A percentile compares a stretch with the other conserved stretches of the same genome.
phyloP scores from a whole-genome alignment of 257 asterid genomes.

The Galeopsis tetrahit region DNA sequence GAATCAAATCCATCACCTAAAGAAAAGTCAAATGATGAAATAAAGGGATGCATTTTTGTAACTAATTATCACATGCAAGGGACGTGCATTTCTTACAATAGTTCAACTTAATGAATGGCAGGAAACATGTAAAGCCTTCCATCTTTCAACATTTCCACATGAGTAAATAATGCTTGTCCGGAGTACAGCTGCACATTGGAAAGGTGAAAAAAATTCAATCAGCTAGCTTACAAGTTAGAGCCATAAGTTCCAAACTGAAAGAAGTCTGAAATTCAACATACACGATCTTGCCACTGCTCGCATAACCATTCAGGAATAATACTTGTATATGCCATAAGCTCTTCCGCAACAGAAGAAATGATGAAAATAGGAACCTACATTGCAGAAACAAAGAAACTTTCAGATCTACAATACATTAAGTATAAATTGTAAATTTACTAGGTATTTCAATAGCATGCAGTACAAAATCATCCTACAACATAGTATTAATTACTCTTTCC shows the following conservation, averaged over 20 bases:
- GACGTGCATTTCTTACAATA: slow-evolving; percentile 59
- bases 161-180: slow-evolving; percentile 69
- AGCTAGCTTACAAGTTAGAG: slow-evolving; percentile 24
- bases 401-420: not conserved
- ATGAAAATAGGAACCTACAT: slow-evolving; percentile 80
- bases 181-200: slow-evolving; percentile 63
- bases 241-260: slow-evolving; percentile 23
- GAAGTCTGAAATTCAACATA: slow-evolving; percentile 41
- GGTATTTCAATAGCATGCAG: slow-evolving; percentile 1
- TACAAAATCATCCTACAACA: slow-evolving; percentile 13
- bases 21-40: slow-evolving; percentile 8
- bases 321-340: slow-evolving; percentile 70
- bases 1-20: slow-evolving; percentile 9
- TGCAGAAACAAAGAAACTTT: slow-evolving; percentile 21
- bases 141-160: slow-evolving; percentile 63
- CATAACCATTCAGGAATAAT: slow-evolving; percentile 92
- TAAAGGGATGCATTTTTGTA: not conserved
- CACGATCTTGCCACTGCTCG: slow-evolving; percentile 67
- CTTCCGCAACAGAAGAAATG: slow-evolving; percentile 85
- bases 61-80: slow-evolving; percentile 14
- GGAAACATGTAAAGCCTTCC: slow-evolving; percentile 73
- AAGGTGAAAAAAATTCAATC: slow-evolving; percentile 1
- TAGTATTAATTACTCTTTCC: slow-evolving; percentile 18
- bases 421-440: slow-evolving; percentile 2
- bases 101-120: slow-evolving; percentile 64